Base-by-base conservation (phyloP, 2,329 filamentous ascomycete genomes). In the Exserohilum rostratum region DNA sequence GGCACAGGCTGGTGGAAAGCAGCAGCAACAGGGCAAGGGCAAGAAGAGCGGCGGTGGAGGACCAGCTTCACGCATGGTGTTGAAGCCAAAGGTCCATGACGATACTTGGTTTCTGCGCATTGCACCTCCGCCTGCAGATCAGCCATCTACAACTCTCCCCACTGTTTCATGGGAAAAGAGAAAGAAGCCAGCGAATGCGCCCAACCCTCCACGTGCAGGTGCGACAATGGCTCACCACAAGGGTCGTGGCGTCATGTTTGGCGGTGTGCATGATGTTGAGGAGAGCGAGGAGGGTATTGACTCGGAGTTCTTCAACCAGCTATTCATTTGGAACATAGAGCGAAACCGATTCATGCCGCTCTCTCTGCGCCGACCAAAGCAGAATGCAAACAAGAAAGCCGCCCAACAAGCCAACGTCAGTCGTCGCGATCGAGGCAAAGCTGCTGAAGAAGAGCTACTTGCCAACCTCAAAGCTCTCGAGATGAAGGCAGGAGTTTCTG, bases 141-240 rank as follows among this genome's bases (percentile, higher is more conserved):
- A 88, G 0, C 80, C 85, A 0, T 74, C 86, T 0, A 87, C 84
- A 42, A 80, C 88, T 0, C 83, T 85, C 1, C 93, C 92, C 0
- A 84, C 82, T 1, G 85, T 97, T 12, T 85, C 92, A 37, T 99
- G 95, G 95, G 95, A 99, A 77, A 87, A 88, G 60, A 84, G 95
- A 54, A 99, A 98, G 82, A 90, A 89, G 77, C 93, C 95, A 1
- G 90, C 90, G 25, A 99, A 99, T 71, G 80, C 90, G 6, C 95
- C 95, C 0, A 90, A 87, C 60, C 95, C 95, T 5, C 77, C 89
- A 11, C 86, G 95, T 18, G 93, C 92, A 3, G 95, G 95, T 29
- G 87, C 91, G 0, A 98, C 93, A 2, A 98, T 98, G 93, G 86
- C 91, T 0, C 91, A 88, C 73, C 95, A 99, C 78, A 95, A 93